A percentile compares a stretch with the other conserved stretches of the same genome.
Conservation (phyloP, 73 alveolate species). For the Tetrahymena malaccensis region DNA sequence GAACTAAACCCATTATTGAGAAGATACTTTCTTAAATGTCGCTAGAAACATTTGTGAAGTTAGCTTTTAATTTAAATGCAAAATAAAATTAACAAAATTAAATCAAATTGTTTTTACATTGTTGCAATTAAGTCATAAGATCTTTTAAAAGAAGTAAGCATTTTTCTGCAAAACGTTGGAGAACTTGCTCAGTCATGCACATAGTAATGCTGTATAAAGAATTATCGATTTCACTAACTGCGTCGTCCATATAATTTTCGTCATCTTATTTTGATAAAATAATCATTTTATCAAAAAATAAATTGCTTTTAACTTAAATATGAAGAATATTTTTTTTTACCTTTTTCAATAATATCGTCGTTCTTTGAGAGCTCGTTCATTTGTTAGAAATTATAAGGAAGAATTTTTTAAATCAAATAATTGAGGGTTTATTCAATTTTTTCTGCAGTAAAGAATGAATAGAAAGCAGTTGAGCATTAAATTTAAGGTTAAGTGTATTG, state of each 20-base stretch:
- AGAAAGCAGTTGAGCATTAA: not conserved
- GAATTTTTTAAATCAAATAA: not conserved
- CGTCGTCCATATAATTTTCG: not conserved
- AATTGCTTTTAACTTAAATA: not conserved
- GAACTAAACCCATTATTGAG: not conserved
- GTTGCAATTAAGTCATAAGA: not conserved
- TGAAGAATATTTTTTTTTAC: not conserved
- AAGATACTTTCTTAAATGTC: not conserved
- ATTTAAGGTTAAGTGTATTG: not conserved
- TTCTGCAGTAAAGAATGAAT: not conserved
- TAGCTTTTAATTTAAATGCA: not conserved
- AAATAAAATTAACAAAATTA: not conserved
- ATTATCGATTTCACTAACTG: not conserved
- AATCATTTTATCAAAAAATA: too few species aligned
- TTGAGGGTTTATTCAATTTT: not conserved
- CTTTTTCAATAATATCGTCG: not conserved
- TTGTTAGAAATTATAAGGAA: not conserved
- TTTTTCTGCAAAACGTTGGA: not conserved
- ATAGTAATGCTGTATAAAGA: not conserved
- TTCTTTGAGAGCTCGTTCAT: not conserved
- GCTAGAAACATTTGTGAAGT: not conserved
- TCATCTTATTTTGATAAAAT: not conserved
- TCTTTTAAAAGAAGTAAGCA: not conserved
- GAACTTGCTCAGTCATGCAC: not conserved
- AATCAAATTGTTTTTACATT: not conserved